A percentile compares a stretch with the other conserved stretches of the same genome.
Conservation (phyloP, 148 eudicot species). For the Oxyria digyna region DNA sequence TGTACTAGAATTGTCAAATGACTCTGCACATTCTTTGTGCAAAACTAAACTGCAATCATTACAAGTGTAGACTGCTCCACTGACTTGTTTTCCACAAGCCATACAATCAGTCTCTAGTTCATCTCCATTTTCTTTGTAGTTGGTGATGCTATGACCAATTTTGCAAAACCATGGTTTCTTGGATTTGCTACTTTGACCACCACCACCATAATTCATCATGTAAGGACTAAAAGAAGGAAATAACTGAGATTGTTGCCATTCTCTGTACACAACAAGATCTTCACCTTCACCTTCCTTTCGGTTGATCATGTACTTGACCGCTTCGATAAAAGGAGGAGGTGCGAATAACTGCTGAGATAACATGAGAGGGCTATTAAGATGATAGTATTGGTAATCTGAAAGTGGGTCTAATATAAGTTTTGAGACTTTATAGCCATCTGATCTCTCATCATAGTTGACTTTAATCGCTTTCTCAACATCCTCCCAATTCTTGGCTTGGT, state of each 20-base stretch:
- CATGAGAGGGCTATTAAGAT: neutral
- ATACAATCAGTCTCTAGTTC: neutral
- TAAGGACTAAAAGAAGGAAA: neutral
- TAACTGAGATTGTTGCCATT: neutral
- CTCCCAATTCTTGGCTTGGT: neutral
- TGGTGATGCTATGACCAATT: neutral
- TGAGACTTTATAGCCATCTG: neutral
- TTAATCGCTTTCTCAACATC: neutral
- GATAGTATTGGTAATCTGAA: neutral
- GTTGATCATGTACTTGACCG: neutral
- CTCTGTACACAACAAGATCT: neutral
- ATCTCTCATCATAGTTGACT: neutral
- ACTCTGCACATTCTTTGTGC: slow-evolving; percentile 5
- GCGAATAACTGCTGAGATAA: neutral
- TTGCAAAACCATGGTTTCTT: neutral
- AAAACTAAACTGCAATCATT: neutral
- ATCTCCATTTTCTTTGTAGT: neutral
- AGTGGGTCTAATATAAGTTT: neutral
- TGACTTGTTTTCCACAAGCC: neutral
- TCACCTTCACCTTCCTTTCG: neutral
- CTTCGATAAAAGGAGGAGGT: slow-evolving; percentile 1
- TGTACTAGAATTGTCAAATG: neutral
- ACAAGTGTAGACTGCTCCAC: neutral
- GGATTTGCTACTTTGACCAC: neutral
- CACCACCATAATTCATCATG: neutral